phyloP scores from a whole-genome alignment of 805 yeast genomes.

The Metschnikowia kofuensis region DNA sequence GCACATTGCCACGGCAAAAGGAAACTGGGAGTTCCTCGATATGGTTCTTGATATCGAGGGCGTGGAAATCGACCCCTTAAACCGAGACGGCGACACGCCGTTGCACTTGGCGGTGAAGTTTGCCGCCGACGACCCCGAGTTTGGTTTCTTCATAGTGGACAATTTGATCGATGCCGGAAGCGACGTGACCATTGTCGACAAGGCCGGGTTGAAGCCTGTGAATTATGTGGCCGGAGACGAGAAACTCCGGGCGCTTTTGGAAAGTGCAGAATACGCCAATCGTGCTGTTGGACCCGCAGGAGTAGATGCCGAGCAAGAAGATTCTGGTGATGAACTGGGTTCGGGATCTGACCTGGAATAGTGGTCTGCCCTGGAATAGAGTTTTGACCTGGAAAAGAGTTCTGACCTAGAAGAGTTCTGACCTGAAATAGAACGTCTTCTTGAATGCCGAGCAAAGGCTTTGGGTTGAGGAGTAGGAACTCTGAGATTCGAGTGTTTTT shows the following conservation, averaged over 20 bases:
- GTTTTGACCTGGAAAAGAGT: no score
- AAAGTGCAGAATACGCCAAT: conserved; percentile 80
- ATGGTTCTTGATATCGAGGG: conserved; percentile 81
- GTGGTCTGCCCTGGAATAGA: no score
- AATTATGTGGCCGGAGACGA: conserved; percentile 62
- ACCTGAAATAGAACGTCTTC: no score
- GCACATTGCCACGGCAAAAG: conserved; percentile 78
- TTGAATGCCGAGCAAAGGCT: no score
- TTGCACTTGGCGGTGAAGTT: conserved; percentile 82
- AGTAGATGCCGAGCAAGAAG: conserved; percentile 36
- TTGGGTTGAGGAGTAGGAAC: no score
- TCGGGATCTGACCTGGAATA: not conserved
- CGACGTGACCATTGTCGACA: conserved; percentile 54
- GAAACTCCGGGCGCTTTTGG: conserved; percentile 59
- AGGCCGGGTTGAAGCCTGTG: conserved; percentile 66
- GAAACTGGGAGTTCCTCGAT: conserved; percentile 85
- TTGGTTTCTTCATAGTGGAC: conserved; percentile 74
- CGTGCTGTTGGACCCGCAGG: conserved; percentile 27
- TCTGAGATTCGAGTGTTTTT: no score
- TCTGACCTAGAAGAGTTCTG: not conserved
- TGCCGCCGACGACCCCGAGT: conserved; percentile 77
- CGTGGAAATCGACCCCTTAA: conserved; percentile 81
- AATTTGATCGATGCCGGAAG: conserved; percentile 89
- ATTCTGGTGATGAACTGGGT: not conserved
- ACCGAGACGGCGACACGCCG: conserved; percentile 83